Conservation (phyloP, 2,329 filamentous ascomycete genomes). For the Lecanicillium sp. region DNA sequence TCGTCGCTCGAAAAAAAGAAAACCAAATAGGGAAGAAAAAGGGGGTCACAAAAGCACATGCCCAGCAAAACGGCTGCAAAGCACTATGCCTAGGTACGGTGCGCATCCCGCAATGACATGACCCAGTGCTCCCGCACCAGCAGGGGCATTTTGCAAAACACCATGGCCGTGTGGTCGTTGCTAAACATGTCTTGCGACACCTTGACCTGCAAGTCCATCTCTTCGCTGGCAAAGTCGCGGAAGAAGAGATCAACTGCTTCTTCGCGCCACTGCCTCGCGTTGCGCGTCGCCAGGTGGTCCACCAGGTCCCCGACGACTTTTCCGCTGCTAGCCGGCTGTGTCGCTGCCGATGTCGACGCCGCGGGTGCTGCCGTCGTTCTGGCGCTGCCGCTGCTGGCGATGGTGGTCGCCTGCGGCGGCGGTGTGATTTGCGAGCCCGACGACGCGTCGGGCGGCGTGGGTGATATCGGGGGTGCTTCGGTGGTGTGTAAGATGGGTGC, state of each 20-base stretch:
- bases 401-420: no score
- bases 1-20: conserved; percentile 2
- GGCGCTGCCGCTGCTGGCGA: conserved; percentile 1
- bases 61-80: neutral
- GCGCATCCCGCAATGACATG: conserved; percentile 39
- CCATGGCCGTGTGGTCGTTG: conserved; percentile 53
- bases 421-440: conserved; percentile 3
- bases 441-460: conserved; percentile 17
- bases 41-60: neutral
- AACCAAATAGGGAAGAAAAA: neutral
- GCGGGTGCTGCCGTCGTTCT: neutral
- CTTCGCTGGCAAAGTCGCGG: conserved; percentile 48
- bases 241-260: conserved; percentile 53
- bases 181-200: conserved; percentile 51
- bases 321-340: neutral
- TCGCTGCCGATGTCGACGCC: neutral
- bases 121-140: conserved; percentile 49
- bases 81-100: no score
- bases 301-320: conserved; percentile 14
- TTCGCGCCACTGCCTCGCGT: conserved; percentile 44
- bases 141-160: conserved; percentile 54
- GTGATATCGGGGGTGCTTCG: neutral
- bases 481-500: no score
- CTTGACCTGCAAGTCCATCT: conserved; percentile 50
- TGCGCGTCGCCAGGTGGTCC: conserved; percentile 31